These are phyloP conservation scores for Stylosanthes scabra DNA, from an alignment of 331 rosid genomes.

Conservation along the genomic window DNA sequence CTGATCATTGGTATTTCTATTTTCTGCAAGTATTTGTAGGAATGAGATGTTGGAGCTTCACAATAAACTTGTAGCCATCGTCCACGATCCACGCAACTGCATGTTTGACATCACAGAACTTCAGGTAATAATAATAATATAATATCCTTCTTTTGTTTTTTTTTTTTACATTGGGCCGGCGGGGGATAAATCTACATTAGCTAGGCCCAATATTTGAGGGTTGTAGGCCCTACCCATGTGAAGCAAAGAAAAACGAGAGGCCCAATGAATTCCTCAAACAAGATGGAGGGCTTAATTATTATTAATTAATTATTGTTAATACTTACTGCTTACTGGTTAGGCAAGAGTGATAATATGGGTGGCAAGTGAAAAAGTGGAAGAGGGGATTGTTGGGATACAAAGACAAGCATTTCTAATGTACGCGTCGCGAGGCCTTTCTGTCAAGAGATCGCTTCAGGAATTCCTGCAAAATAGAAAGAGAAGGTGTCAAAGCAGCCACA, in stretches of 20 bases:
- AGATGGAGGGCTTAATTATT: no score
- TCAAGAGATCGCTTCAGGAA: slow-evolving; percentile 46
- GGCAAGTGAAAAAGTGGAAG: slow-evolving; percentile 41
- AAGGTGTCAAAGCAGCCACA: slow-evolving; percentile 34
- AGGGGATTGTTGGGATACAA: slow-evolving; percentile 19
- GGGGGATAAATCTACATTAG: no score
- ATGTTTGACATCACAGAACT: slow-evolving; percentile 17
- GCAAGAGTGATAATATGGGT: slow-evolving; percentile 44
- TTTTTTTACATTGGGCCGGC: no score
- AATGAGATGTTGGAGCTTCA: slow-evolving; percentile 19
- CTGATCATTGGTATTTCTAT: background rate
- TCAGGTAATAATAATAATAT: slow-evolving; percentile 2
- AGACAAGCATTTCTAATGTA: slow-evolving; percentile 31
- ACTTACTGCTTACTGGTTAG: slow-evolving; percentile 17
- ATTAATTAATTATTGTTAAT: no score
- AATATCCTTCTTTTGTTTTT: background rate
- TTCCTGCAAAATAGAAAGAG: slow-evolving; percentile 52
- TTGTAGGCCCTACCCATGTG: no score
- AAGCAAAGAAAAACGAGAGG: no score
- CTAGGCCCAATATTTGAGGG: no score
- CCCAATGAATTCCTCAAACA: no score
- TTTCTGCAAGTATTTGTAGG: slow-evolving; percentile 29
- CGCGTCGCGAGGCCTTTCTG: slow-evolving; percentile 37
- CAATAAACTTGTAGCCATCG: background rate
- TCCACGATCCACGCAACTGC: slow-evolving; percentile 19